Evolutionary conservation across 106 monocot genomes (phyloP), one percentile per base, ranked within the genome.

Genomic region (Acorus gramineus): DNA sequence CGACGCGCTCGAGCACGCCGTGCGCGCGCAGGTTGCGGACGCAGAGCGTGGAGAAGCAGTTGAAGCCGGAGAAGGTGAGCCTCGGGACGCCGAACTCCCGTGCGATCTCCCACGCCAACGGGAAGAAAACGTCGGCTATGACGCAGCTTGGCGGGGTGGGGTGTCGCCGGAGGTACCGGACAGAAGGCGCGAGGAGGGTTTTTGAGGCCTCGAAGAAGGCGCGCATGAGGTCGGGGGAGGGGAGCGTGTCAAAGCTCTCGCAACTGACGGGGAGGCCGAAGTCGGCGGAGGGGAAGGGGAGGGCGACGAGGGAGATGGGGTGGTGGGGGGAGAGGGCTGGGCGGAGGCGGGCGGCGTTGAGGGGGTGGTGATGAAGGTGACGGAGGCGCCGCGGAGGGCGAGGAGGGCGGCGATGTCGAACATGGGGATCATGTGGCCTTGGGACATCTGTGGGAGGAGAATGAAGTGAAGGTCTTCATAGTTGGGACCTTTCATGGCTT

Each of bases 391-490:
- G 11, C 60, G 76, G 11, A 50, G 11, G 53, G 82, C 72, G 4
- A 86, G 73, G 8, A 73, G 63, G 10, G 48, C 66, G 59, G 75
- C 81, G 44, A 82, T 42, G 70, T 86, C 82, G 7, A 72, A 55
- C 78, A 72, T 75, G 11, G 82, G 86, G 66, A 79, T 73, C 53
- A 76, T 61, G 78, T 86, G 85, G 57, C 87, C 87, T 47, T 77
- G 83, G 10, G 83, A 80, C 57, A 75, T 53, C 10, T 80, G 65
- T 2, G 87, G 85, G 43, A 86, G 59, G 8, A 86, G 47, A 11
- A 86, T 55, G 51, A 86, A 76, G 59, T 82, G 87, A 11, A 71
- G 69, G 4, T 44, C 8, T 8, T n/a, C 7, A 8, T 43, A 11
- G n/a, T n/a, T 28, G 28, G 28, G 28, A 28, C 28, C 28, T 28